These are phyloP conservation scores for Luffa aegyptiaca DNA, from an alignment of 306 rosid genomes.

Conservation along the genomic window DNA sequence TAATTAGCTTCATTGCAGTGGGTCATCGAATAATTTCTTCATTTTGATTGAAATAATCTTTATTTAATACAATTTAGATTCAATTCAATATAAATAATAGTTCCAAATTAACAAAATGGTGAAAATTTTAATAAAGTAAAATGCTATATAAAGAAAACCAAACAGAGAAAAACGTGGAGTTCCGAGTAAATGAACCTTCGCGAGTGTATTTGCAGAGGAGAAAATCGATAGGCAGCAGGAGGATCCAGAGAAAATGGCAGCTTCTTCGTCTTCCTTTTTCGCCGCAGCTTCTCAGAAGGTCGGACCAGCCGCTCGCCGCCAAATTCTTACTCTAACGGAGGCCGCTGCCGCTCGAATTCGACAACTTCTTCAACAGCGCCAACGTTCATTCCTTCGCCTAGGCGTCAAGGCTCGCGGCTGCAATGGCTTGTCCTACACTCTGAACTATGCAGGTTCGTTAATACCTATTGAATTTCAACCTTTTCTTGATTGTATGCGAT, in stretches of 20 bases:
- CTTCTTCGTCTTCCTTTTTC: constrained; percentile 31
- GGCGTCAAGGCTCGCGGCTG: constrained; percentile 98
- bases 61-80: too few species aligned
- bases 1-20: too few species aligned
- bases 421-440: constrained; percentile 80
- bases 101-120: too few species aligned
- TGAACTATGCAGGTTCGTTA: constrained; percentile 65
- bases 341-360: constrained; percentile 67
- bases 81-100: too few species aligned
- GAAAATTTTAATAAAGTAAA: background rate
- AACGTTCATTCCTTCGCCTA: constrained; percentile 59
- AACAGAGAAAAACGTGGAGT: background rate
- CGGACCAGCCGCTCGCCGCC: constrained; percentile 46
- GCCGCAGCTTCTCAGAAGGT: constrained; percentile 23
- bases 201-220: background rate
- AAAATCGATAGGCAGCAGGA: background rate
- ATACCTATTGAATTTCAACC: background rate
- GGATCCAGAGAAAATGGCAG: constrained; percentile 8
- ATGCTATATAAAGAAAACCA: background rate
- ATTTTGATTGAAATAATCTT: too few species aligned
- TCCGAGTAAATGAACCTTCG: background rate
- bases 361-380: constrained; percentile 57
- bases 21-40: too few species aligned
- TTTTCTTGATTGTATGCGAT: background rate
- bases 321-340: constrained; percentile 58